A percentile compares a stretch with the other conserved stretches of the same genome.
Conservation (phyloP, 306 rosid species). For the Pyrus bretschneideri region DNA sequence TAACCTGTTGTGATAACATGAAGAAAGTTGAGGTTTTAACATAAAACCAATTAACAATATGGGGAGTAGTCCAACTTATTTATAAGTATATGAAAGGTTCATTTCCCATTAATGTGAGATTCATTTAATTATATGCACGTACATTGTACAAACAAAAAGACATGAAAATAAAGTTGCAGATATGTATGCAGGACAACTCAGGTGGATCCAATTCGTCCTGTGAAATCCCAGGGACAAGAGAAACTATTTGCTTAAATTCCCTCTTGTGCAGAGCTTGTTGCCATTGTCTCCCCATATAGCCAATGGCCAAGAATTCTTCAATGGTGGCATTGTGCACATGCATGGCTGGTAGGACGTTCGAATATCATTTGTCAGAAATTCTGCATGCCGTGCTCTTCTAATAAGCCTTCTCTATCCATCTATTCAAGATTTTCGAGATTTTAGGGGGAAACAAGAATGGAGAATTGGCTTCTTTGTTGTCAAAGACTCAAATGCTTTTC, state of each 20-base stretch:
- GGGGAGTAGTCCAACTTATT: too few species aligned
- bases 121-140: not conserved
- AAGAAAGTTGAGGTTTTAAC: too few species aligned
- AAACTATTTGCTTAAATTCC: not conserved
- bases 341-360: not conserved
- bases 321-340: not conserved
- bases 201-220: not conserved
- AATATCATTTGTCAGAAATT: not conserved
- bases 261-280: not conserved
- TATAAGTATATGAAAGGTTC: too few species aligned
- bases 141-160: not conserved
- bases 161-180: not conserved
- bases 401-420: too few species aligned
- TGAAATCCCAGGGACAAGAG: not conserved
- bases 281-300: not conserved
- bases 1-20: too few species aligned
- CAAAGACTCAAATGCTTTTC: not conserved
- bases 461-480: not conserved
- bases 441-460: not conserved
- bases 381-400: not conserved
- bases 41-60: too few species aligned
- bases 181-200: not conserved
- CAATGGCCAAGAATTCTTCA: not conserved
- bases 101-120: too few species aligned
- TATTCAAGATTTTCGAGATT: not conserved